Evolutionary conservation across 495 filamentous ascomycete species (phyloP).

Genomic region (Sabuloglossum arenarium): DNA sequence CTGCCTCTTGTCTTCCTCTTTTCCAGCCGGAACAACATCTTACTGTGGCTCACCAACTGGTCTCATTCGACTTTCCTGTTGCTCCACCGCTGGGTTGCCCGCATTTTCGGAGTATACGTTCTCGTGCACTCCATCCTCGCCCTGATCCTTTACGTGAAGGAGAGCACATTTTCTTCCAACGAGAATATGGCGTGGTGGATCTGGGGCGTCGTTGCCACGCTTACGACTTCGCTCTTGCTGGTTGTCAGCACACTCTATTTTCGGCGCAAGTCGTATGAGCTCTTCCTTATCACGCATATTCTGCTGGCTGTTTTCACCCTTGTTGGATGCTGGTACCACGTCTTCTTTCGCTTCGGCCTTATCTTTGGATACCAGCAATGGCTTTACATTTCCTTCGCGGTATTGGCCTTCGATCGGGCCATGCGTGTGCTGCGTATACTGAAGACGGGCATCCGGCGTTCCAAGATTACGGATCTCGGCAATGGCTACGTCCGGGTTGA

Average conservation of each 20-base stretch:
- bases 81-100: constrained; percentile 26
- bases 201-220: constrained; percentile 25
- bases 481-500: constrained; percentile 44
- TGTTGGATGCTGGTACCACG: constrained; percentile 24
- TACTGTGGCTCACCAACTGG: constrained; percentile 27
- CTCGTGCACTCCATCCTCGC: constrained; percentile 14
- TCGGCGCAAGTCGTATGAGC: constrained; percentile 19
- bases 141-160: constrained; percentile 4
- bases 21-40: constrained; percentile 23
- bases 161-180: constrained; percentile 7
- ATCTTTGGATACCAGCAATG: constrained; percentile 22
- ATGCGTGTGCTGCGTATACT: constrained; percentile 42
- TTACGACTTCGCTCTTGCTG: constrained; percentile 34
- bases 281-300: constrained; percentile 22
- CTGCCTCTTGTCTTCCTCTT: constrained; percentile 21
- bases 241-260: constrained; percentile 35
- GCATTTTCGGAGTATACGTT: constrained; percentile 18
- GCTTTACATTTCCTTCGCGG: constrained; percentile 21
- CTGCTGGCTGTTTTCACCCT: constrained; percentile 12
- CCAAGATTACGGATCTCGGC: constrained; percentile 26
- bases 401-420: constrained; percentile 59
- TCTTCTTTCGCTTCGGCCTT: constrained; percentile 27
- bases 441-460: constrained; percentile 13
- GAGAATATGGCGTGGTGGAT: constrained; percentile 4
- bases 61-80: constrained; percentile 24